Conservation (phyloP, 768 basidiomycete species). For the Termitomyces sp. region DNA sequence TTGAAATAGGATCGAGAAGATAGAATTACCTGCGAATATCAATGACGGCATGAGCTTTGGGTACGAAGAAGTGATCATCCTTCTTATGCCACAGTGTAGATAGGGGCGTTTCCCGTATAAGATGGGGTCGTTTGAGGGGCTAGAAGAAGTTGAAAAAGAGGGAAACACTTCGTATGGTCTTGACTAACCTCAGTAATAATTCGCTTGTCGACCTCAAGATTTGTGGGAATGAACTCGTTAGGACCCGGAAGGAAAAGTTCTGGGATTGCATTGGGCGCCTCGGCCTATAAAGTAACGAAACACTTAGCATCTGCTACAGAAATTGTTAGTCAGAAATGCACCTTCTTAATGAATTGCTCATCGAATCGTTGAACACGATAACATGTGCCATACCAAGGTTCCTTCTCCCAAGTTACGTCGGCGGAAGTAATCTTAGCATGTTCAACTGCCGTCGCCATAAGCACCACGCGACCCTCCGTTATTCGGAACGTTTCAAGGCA, state of each 20-base stretch:
- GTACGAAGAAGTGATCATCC: slow-evolving; percentile 95
- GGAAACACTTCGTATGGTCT: neutral
- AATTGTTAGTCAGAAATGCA: slow-evolving; percentile 16
- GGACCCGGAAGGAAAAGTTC: slow-evolving; percentile 78
- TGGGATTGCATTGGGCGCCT: slow-evolving; percentile 55
- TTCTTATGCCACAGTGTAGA: slow-evolving; percentile 94
- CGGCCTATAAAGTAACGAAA: slow-evolving; percentile 42
- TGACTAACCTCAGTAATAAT: slow-evolving; percentile 53
- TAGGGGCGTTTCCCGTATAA: slow-evolving; percentile 68
- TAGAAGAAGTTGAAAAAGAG: slow-evolving; percentile 25
- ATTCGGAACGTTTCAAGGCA: slow-evolving; percentile 60
- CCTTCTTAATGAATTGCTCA: slow-evolving; percentile 55
- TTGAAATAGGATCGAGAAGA: neutral
- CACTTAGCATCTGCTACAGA: neutral
- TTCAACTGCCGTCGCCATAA: slow-evolving; percentile 78
- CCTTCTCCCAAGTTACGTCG: slow-evolving; percentile 57
- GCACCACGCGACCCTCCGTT: slow-evolving; percentile 59
- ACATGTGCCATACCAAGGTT: slow-evolving; percentile 91
- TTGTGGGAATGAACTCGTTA: slow-evolving; percentile 89
- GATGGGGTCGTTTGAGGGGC: slow-evolving; percentile 72
- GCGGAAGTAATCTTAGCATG: slow-evolving; percentile 45
- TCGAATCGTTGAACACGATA: slow-evolving; percentile 76
- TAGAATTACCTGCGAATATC: slow-evolving; percentile 65
- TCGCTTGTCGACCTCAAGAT: slow-evolving; percentile 79
- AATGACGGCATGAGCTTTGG: slow-evolving; percentile 76